Base-by-base conservation (phyloP, 2,329 filamentous ascomycete genomes). In the Trichoderma citrinoviride region DNA sequence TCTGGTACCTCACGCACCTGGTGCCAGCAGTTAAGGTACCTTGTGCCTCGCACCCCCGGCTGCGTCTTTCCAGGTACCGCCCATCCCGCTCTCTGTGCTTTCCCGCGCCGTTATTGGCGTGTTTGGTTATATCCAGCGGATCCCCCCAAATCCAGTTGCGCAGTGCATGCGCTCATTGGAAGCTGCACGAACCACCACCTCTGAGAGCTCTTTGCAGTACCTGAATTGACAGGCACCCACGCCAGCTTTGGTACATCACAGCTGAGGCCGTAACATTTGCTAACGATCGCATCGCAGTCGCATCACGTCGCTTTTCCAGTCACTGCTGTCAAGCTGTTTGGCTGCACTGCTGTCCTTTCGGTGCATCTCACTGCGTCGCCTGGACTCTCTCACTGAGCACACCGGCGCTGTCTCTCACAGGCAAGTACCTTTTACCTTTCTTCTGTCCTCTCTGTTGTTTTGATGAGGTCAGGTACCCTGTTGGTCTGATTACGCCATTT, bases 121-220 rank as follows among this genome's bases (percentile, higher is more conserved):
- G 53, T 44, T 23, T 47, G 44, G 27, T 52, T 37, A 46, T 44
- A 29, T 52, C 37, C 33, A 49, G 49, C 56, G 56, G 56, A 33
- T 60, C 60, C 58, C 58, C 44, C 49, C 49, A 23, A 52, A 52
- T 29, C 49, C 27, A 52, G 52, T 57, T 41, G 47, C 56, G 46
- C 54, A 56, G 58, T 37, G 52, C 57, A 65, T 61, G 50, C 64
- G 57, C 64, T 37, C 50, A 65, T 49, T 61, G 54, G 23, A 29
- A 43, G 44, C 50, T 50, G 41, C 50, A 29, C 56, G 54, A 64
- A 62, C 60, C 49, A 43, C 47, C 47, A 41, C 41, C 15, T 61
- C 21, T 29, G 12, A 41, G 21, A 25, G 46, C 33, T 37, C 33
- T 37, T 29, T 37, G 33, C 33, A 37, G 33, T 37, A 37, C 33